A percentile compares a stretch with the other conserved stretches of the same genome.
phyloP scores from a whole-genome alignment of 495 filamentous ascomycete species.

The Rhizodiscina lignyota region DNA sequence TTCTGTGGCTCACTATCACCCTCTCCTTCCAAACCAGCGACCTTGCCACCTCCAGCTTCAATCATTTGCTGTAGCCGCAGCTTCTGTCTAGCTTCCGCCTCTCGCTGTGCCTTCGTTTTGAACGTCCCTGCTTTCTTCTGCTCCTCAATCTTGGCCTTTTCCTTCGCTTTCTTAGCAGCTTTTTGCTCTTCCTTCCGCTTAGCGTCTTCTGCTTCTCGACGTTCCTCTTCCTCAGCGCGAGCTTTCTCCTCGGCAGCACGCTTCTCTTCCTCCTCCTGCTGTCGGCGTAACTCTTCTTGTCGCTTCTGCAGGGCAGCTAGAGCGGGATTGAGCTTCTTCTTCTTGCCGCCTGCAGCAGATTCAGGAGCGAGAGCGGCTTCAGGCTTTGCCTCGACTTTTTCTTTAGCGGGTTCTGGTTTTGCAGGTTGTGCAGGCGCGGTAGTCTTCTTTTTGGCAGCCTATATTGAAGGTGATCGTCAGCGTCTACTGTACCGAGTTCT shows the following conservation, averaged over 20 bases:
- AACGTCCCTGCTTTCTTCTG: slow-evolving; percentile 91
- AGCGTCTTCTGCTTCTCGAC: slow-evolving; percentile 55
- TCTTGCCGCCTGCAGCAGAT: slow-evolving; percentile 45
- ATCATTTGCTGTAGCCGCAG: slow-evolving; percentile 89
- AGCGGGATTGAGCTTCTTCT: slow-evolving; percentile 78
- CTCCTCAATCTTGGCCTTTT: slow-evolving; percentile 90
- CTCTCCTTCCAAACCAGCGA: slow-evolving; percentile 51
- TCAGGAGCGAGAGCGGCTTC: slow-evolving; percentile 16
- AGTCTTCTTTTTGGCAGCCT: slow-evolving; percentile 58
- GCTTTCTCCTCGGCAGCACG: slow-evolving; percentile 56
- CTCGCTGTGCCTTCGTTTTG: slow-evolving; percentile 83
- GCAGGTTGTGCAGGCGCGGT: slow-evolving; percentile 13
- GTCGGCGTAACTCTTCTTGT: slow-evolving; percentile 68
- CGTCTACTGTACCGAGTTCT: no score
- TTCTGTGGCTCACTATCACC: slow-evolving; percentile 56
- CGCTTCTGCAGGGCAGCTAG: slow-evolving; percentile 76
- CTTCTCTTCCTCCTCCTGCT: slow-evolving; percentile 65
- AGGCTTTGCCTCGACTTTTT: slow-evolving; percentile 11
- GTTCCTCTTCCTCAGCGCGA: slow-evolving; percentile 51
- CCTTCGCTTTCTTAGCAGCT: slow-evolving; percentile 78
- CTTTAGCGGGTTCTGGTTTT: slow-evolving; percentile 2
- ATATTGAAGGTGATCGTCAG: no score
- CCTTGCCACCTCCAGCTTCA: slow-evolving; percentile 58
- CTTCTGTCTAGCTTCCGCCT: slow-evolving; percentile 68
- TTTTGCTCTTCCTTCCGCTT: slow-evolving; percentile 57